A percentile compares a stretch with the other conserved stretches of the same genome.
These are phyloP conservation scores for Trichoderma lentiforme DNA, from an alignment of 2,329 filamentous ascomycete genomes.

Conservation along the genomic window DNA sequence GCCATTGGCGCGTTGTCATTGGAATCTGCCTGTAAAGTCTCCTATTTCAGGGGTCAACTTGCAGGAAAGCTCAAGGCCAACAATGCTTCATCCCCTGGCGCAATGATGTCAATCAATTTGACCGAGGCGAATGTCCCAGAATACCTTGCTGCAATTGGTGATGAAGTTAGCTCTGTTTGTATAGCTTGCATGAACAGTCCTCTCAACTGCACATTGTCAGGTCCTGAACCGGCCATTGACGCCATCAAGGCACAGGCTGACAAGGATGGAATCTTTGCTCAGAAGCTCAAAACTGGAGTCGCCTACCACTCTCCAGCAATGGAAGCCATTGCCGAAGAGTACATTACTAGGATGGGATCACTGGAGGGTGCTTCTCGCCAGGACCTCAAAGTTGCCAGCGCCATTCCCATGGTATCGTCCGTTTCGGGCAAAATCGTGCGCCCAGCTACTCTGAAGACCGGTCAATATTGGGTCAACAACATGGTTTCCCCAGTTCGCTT, in stretches of 20 bases:
- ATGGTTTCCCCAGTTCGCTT: constrained; percentile 14
- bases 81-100: too few species aligned
- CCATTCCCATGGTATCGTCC: constrained; percentile 11
- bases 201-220: constrained; percentile 29
- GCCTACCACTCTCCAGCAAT: constrained; percentile 29
- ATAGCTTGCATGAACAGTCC: constrained; percentile 33
- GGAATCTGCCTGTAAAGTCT: constrained; percentile 31
- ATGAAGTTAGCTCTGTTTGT: constrained; percentile 13
- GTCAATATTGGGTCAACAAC: constrained; percentile 17
- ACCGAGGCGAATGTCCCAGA: neutral
- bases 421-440: neutral
- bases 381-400: neutral
- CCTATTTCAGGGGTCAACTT: constrained; percentile 36
- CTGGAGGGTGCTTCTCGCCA: neutral
- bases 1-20: constrained; percentile 2
- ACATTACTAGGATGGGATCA: constrained; percentile 30
- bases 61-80: constrained; percentile 1
- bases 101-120: constrained; percentile 15
- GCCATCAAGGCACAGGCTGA: constrained; percentile 22
- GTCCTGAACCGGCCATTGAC: constrained; percentile 24
- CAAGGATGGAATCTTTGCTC: constrained; percentile 26
- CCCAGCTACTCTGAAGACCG: neutral
- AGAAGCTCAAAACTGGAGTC: constrained; percentile 23
- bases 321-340: constrained; percentile 36
- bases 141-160: neutral